phyloP scores from a whole-genome alignment of 2,329 filamentous ascomycete species.

The Podosphaera leucotricha region DNA sequence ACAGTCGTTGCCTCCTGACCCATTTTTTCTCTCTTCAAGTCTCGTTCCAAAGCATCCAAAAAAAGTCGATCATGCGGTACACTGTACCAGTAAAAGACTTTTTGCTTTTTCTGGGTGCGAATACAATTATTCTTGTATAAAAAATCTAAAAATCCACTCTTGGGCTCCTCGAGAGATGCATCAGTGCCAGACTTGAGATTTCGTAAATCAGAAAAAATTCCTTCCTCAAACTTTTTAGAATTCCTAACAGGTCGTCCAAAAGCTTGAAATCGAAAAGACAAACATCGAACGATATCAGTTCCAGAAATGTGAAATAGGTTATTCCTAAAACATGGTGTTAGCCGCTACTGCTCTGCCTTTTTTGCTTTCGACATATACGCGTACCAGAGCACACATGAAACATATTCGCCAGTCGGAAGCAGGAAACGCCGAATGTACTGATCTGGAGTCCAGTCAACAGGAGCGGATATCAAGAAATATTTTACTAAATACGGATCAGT shows the following conservation, averaged over 20 bases:
- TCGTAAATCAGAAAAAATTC: slow-evolving; percentile 94
- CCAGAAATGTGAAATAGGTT: slow-evolving; percentile 98
- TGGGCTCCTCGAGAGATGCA: slow-evolving; percentile 92
- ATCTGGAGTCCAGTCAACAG: slow-evolving; percentile 90
- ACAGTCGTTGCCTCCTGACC: slow-evolving; percentile 92
- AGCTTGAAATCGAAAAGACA: slow-evolving; percentile 94
- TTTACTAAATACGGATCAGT: slow-evolving; percentile 40
- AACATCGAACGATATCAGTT: slow-evolving; percentile 93
- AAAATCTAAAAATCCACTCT: slow-evolving; percentile 95
- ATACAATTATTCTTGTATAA: slow-evolving; percentile 99
- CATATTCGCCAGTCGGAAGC: slow-evolving; percentile 91
- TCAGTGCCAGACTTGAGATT: slow-evolving; percentile 97
- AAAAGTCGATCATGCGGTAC: slow-evolving; percentile 95
- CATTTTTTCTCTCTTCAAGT: slow-evolving; percentile 99
- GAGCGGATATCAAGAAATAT: slow-evolving; percentile 97
- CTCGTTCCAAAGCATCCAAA: slow-evolving; percentile 87
- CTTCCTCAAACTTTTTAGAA: slow-evolving; percentile 98
- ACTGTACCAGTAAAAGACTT: slow-evolving; percentile 99
- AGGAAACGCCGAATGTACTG: slow-evolving; percentile 94
- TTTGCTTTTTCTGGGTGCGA: slow-evolving; percentile 98
- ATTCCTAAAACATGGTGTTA: slow-evolving; percentile 33
- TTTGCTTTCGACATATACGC: slow-evolving; percentile 5
- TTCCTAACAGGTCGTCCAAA: slow-evolving; percentile 98
- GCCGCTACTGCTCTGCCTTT: neutral
- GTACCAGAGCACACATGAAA: slow-evolving; percentile 87